Evolutionary conservation across 345 rosid species (phyloP).

Genomic region (Eucalyptus shirleyi): DNA sequence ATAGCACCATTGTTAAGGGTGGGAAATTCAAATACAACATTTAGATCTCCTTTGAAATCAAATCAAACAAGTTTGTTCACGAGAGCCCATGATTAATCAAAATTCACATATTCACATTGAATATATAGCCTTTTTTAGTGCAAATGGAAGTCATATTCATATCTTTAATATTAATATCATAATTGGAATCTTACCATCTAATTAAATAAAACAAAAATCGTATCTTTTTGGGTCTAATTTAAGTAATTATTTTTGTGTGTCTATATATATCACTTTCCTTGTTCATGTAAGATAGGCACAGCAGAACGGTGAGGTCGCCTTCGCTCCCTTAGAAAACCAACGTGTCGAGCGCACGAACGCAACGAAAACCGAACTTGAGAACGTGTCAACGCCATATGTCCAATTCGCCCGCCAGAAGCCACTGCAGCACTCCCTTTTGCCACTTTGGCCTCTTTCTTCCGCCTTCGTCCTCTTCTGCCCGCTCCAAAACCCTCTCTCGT

Average conservation of each 20-base stretch:
- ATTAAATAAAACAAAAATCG: too few relatives aligned
- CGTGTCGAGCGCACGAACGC: neutral
- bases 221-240: neutral
- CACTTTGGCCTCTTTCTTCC: neutral
- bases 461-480: neutral
- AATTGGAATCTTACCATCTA: neutral
- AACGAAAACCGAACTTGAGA: neutral
- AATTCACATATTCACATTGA: neutral
- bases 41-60: neutral
- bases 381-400: neutral
- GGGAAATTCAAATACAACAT: neutral
- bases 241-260: too few relatives aligned
- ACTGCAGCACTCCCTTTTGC: neutral
- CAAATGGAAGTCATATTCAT: neutral
- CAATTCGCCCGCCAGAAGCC: neutral
- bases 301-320: neutral
- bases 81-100: neutral
- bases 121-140: neutral
- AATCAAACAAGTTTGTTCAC: neutral
- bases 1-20: neutral
- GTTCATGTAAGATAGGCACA: neutral
- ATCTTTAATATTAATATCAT: neutral
- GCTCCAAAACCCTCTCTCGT: neutral
- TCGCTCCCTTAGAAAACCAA: neutral
- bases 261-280: neutral